Evolutionary conservation across 2,329 filamentous ascomycete genomes (phyloP), one percentile per base, ranked within the genome.

Genomic region (Fusarium udum): DNA sequence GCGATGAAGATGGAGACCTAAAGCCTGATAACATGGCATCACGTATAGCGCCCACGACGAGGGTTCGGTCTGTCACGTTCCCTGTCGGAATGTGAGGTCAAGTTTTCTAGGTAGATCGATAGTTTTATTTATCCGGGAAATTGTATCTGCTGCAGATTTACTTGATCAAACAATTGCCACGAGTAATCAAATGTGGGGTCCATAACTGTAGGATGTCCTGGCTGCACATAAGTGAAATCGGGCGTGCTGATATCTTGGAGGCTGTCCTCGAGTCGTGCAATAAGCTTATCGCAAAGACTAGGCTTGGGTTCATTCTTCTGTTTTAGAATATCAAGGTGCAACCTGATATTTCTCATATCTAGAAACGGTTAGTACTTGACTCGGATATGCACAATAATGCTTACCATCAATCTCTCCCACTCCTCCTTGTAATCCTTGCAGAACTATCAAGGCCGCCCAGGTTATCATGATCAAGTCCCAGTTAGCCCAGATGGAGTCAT

Each of bases 21-120:
- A 67, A 67, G 24, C 62, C 64, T 52, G 64, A 67, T 10, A 67
- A 67, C 10, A 67, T 67, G 64, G 64, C 64, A 5, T 67, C 64
- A 3, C 63, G 63, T 3, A 67, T 67, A 16, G 24, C 63, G 2
- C 63, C 63, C 1, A 46, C 28, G 0, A 32, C 42, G 4, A 15
- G 62, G 34, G 63, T 67, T 7, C 40, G 63, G 28, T 67, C 64
- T 10, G 64, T 67, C 22, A 67, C 64, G 0, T 67, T 67, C 7
- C 64, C 64, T 1, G 16, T 60, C 1, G 45, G 53, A 16, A 61
- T 67, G 45, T 52, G 15, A 61, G 10, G 7, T 3, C 20, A 28
- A 4, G 1, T 14, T 22, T 10, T 2, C 31, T 12, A 20, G 22
- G 15, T 42, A 12, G 7, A 4, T 26, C 2, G 12, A 16, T 11